These are phyloP conservation scores for Mortierella sp. DNA, from an alignment of 371 early-diverging fungal species.

Conservation along the genomic window DNA sequence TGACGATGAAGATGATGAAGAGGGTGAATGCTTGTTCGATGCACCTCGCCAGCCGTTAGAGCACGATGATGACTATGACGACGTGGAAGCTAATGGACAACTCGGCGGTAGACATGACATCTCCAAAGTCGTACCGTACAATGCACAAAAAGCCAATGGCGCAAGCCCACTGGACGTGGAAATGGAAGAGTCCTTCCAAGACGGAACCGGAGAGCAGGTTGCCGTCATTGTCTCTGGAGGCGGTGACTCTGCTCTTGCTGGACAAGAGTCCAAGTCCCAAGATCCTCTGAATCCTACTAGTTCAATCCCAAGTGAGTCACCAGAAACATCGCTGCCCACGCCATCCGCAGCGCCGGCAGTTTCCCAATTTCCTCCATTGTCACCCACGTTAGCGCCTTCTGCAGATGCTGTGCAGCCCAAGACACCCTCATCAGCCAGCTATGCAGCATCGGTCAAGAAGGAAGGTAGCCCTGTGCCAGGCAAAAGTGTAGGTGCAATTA, in stretches of 20 bases:
- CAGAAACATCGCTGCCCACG: neutral
- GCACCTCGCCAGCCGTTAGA: constrained; percentile 23
- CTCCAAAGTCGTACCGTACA: constrained; percentile 31
- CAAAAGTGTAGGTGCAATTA: constrained; percentile 16
- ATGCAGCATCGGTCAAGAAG: constrained; percentile 39
- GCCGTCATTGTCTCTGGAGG: constrained; percentile 32
- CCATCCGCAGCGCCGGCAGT: constrained; percentile 8
- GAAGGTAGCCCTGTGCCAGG: constrained; percentile 7
- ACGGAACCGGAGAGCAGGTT: constrained; percentile 24
- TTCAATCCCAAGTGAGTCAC: neutral
- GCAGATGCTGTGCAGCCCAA: neutral
- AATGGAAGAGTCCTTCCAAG: constrained; percentile 33
- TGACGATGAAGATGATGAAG: constrained; percentile 10
- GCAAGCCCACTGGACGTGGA: constrained; percentile 40
- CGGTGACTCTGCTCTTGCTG: constrained; percentile 34
- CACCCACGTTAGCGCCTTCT: constrained; percentile 7
- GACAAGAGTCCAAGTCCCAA: constrained; percentile 28
- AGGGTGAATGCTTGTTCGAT: constrained; percentile 33
- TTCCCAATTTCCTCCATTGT: constrained; percentile 9
- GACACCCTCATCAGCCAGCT: constrained; percentile 9
- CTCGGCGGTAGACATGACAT: constrained; percentile 5
- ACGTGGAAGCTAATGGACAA: neutral
- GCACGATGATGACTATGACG: constrained; percentile 18
- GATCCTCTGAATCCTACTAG: neutral
- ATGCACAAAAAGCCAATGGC: constrained; percentile 9